Evolutionary conservation across 345 rosid genomes (phyloP), one percentile per base, ranked within the genome.

Genomic region (Clausena lansium): DNA sequence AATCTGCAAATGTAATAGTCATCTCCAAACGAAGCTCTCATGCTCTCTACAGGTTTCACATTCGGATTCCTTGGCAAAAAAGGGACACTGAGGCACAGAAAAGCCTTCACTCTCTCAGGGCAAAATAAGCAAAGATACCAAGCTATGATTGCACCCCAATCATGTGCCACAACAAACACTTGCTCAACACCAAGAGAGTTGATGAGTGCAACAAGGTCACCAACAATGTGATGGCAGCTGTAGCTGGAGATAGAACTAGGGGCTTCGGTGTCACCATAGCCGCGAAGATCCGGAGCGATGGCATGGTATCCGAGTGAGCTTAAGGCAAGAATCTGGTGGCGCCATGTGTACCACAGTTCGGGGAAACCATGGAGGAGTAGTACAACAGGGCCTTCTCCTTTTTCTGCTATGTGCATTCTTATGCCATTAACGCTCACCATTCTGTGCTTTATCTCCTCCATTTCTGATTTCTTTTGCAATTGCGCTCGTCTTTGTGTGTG

Each of bases 301-400:
- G 95, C 83, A 2, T 61, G 87, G 84, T 89, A 90, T 6, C 95
- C 98, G 4, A 83, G 79, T 0, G 95, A 82, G 79, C 92, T 86
- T 47, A 90, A 71, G 17, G 74, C 88, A 68, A 33, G 78, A 70
- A 91, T 88, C 85, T 93, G 98, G 87, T 90, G 97, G 82, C 97
- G 89, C 98, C 95, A 93, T 5, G 93, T 69, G 85, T 91, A 93
- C 98, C 97, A 95, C 4, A 91, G 86, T 38, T 93, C 95, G 30
- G 98, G 97, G 83, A 90, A 94, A 62, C 98, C 98, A 67, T 93
- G 95, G 59, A 93, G 89, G 83, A 93, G 84, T 67, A 93, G 91
- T 65, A 91, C 76, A 8, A 84, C 67, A 1, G 90, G 84, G 4
- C 91, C 93, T 76, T 82, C 76, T 20, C 97, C 95, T 78, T 86